Conservation (phyloP, 1,284 basidiomycete species). For the Ganoderma lingzhi region DNA sequence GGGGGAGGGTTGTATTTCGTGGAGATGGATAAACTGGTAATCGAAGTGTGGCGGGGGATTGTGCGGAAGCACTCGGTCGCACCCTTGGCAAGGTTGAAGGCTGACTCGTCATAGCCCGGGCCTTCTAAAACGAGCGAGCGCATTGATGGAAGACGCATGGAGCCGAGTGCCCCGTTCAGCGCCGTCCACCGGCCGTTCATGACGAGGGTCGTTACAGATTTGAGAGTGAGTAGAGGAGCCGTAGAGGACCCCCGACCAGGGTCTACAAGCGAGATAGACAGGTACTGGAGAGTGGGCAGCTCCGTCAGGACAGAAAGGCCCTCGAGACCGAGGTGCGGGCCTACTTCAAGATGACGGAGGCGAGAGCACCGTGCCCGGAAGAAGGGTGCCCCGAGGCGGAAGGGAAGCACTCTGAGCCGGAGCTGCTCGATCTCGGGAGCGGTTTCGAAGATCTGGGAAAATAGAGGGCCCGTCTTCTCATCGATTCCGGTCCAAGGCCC, state of each 20-base stretch:
- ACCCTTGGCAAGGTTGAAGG: neutral
- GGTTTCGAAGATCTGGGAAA: neutral
- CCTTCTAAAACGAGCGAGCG: neutral
- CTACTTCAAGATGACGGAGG: neutral
- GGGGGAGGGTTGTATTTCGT: neutral
- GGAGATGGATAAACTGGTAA: neutral
- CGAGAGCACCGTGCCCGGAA: neutral
- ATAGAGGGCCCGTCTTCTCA: too few species aligned
- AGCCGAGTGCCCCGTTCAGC: too few species aligned
- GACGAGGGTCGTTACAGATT: neutral
- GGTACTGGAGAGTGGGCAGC: neutral
- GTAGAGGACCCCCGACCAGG: neutral
- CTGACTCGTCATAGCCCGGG: neutral
- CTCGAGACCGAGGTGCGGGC: neutral
- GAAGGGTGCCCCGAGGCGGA: too few species aligned
- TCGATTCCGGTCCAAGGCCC: neutral
- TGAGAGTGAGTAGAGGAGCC: neutral
- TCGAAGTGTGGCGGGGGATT: neutral
- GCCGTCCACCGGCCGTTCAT: neutral
- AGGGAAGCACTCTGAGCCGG: neutral
- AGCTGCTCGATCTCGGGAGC: neutral
- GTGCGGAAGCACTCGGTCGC: neutral
- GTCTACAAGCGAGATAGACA: neutral
- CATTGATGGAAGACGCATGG: too few species aligned
- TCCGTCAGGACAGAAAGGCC: neutral